These are phyloP conservation scores for Aphanomyces cochlioides DNA, from an alignment of 352 stramenopile genomes.

Conservation along the genomic window DNA sequence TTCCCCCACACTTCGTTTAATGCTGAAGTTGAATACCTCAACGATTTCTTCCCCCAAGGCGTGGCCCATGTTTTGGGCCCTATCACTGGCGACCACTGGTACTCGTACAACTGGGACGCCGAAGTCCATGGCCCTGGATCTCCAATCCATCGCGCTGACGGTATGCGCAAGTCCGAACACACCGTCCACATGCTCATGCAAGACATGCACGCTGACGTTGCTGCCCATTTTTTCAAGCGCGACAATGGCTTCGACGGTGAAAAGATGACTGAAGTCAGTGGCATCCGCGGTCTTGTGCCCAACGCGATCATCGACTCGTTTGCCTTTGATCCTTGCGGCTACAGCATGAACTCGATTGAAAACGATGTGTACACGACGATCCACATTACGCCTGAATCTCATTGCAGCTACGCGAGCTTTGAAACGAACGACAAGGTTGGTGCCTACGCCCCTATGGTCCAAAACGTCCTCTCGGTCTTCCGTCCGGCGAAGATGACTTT, in stretches of 20 bases:
- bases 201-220: slow-evolving; percentile 75
- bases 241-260: slow-evolving; percentile 65
- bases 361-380: slow-evolving; percentile 99
- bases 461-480: slow-evolving; percentile 98
- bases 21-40: slow-evolving; percentile 96
- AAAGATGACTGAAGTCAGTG: slow-evolving; percentile 92
- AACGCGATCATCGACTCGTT: slow-evolving; percentile 95
- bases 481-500: slow-evolving; percentile 96
- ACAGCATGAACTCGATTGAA: slow-evolving; percentile 98
- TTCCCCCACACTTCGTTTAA: slow-evolving; percentile 97
- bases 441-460: slow-evolving; percentile 89
- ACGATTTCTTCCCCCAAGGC: slow-evolving; percentile 81
- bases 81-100: slow-evolving; percentile 98
- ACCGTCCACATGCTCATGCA: slow-evolving; percentile 84
- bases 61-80: slow-evolving; percentile 88
- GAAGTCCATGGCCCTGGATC: slow-evolving; percentile 65
- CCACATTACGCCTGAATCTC: slow-evolving; percentile 96
- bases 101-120: slow-evolving; percentile 96
- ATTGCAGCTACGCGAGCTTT: slow-evolving; percentile 97
- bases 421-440: slow-evolving; percentile 94
- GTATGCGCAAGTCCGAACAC: slow-evolving; percentile 45
- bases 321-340: slow-evolving; percentile 98
- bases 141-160: slow-evolving; percentile 2
- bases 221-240: slow-evolving; percentile 85
- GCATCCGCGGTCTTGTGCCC: slow-evolving; percentile 94